phyloP scores from a whole-genome alignment of 2,329 filamentous ascomycete genomes.

The Cladosporium sp. region DNA sequence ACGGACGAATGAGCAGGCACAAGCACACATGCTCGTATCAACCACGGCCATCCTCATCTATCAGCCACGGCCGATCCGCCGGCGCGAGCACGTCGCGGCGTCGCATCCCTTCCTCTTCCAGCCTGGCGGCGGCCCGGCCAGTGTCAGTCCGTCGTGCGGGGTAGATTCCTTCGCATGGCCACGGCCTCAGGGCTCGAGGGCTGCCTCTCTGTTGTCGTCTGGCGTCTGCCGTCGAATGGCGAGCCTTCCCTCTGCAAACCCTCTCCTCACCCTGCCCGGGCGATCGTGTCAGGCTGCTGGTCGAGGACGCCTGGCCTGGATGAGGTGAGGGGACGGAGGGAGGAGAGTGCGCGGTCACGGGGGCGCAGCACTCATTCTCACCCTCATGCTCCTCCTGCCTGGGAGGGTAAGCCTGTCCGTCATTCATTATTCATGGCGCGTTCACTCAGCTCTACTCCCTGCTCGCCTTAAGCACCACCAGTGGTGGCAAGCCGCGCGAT shows the following conservation, averaged over 20 bases:
- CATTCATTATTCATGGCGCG: neutral
- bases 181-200: neutral
- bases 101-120: neutral
- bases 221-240: neutral
- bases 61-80: neutral
- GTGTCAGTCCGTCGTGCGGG: neutral
- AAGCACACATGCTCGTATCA: neutral
- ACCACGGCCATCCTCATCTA: neutral
- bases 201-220: neutral
- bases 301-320: neutral
- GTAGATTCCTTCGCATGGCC: neutral
- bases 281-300: neutral
- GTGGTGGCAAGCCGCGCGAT: neutral
- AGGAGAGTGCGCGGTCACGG: slow-evolving; percentile 5
- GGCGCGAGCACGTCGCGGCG: neutral
- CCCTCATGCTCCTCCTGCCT: neutral
- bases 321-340: neutral
- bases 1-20: slow-evolving; percentile 9
- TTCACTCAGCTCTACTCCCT: neutral
- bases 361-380: neutral
- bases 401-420: neutral
- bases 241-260: neutral
- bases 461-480: neutral
- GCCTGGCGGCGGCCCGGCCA: slow-evolving; percentile 8
- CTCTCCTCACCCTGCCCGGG: neutral